A percentile compares a stretch with the other conserved stretches of the same genome.
Conservation (phyloP, 331 rosid species). For the Acacia pycnantha region DNA sequence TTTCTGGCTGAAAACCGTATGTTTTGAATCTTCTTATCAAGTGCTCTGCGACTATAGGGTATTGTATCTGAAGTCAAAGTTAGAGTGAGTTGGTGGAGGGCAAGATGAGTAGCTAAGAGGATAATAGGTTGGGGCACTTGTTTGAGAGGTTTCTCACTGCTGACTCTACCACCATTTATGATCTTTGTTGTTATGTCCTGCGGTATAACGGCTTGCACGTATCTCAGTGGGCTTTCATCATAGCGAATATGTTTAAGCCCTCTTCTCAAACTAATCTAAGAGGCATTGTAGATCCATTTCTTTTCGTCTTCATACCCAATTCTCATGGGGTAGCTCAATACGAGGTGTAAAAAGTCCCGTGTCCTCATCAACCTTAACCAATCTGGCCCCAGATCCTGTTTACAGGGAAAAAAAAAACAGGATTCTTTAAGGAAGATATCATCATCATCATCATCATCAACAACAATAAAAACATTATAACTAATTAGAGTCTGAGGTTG, state of each 20-base stretch:
- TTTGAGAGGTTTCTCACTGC: background rate
- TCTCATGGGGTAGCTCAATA: background rate
- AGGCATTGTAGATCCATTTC: too few relatives aligned
- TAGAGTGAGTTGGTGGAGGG: background rate
- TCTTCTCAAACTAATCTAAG: too few relatives aligned
- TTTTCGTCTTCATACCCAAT: background rate
- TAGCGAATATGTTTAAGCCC: too few relatives aligned
- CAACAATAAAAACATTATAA: too few relatives aligned
- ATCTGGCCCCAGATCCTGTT: too few relatives aligned
- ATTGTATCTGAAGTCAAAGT: background rate
- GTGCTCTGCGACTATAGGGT: too few relatives aligned
- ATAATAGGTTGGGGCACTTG: background rate
- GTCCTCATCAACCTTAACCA: background rate
- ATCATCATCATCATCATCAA: too few relatives aligned
- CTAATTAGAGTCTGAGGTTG: too few relatives aligned
- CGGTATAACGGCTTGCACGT: background rate
- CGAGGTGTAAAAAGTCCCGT: background rate
- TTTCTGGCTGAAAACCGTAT: background rate
- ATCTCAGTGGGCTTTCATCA: background rate
- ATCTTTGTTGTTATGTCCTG: too few relatives aligned
- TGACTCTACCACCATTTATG: background rate
- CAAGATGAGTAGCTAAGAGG: background rate
- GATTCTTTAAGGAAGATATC: too few relatives aligned
- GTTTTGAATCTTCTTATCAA: background rate
- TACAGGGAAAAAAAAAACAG: too few relatives aligned